phyloP scores from a whole-genome alignment of 2,329 filamentous ascomycete species.

The Pseudonectria buxi region DNA sequence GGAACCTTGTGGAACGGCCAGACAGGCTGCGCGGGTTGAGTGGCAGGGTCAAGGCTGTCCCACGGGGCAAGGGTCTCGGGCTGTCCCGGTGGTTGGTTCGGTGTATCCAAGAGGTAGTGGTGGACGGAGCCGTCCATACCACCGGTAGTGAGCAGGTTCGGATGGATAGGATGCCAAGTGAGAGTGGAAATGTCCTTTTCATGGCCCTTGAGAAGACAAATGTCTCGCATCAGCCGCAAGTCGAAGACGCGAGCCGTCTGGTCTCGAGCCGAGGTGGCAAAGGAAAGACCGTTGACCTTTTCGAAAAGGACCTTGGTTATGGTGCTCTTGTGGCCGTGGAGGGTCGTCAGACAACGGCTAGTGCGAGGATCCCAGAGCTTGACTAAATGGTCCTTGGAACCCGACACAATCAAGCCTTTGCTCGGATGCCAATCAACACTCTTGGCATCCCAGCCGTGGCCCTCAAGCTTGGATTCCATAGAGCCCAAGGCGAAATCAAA shows the following conservation, averaged over 20 bases:
- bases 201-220: constrained; percentile 85
- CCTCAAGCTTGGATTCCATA: constrained; percentile 76
- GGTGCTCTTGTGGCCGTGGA: constrained; percentile 96
- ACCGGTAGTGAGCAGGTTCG: constrained; percentile 82
- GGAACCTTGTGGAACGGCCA: constrained; percentile 82
- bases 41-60: constrained; percentile 71
- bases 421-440: constrained; percentile 96
- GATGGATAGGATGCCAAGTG: constrained; percentile 88
- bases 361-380: constrained; percentile 98
- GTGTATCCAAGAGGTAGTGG: constrained; percentile 94
- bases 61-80: constrained; percentile 72
- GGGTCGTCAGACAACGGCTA: constrained; percentile 80
- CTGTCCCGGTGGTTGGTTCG: constrained; percentile 72
- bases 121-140: constrained; percentile 83
- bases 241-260: constrained; percentile 92
- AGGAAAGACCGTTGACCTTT: constrained; percentile 70
- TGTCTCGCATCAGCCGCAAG: constrained; percentile 95
- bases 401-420: constrained; percentile 89
- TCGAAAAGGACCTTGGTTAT: constrained; percentile 92
- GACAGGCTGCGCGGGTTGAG: constrained; percentile 81
- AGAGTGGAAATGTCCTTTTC: constrained; percentile 94
- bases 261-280: constrained; percentile 89
- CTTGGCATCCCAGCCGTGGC: constrained; percentile 98
- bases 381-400: constrained; percentile 94
- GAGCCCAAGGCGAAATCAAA: constrained; percentile 88